A percentile compares a stretch with the other conserved stretches of the same genome.
Conservation (phyloP, 148 eudicot species). For the Heliosperma pusillum region DNA sequence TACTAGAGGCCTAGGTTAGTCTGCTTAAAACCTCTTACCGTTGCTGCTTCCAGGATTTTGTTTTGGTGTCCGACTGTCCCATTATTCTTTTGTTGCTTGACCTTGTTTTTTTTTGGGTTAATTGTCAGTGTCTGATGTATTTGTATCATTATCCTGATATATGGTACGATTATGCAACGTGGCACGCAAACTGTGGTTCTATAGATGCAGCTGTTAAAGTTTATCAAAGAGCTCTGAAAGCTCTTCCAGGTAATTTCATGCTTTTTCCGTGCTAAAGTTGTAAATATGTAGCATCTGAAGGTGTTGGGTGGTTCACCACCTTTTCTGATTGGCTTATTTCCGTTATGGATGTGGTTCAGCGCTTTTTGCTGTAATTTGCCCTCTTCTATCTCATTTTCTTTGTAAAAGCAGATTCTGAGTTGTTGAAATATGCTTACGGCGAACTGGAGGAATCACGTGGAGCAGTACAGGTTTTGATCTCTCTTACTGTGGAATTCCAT, state of each 20-base stretch:
- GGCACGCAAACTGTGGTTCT: slow-evolving; percentile 97
- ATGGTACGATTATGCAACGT: slow-evolving; percentile 95
- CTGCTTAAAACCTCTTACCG: slow-evolving; percentile 7
- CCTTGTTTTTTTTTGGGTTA: slow-evolving; percentile 21
- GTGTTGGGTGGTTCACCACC: background rate
- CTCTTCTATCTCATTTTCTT: background rate
- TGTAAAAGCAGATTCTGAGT: slow-evolving; percentile 57
- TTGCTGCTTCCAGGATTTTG: slow-evolving; percentile 15
- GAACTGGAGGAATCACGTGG: slow-evolving; percentile 99
- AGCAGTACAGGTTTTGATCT: slow-evolving; percentile 63
- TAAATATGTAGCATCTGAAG: background rate
- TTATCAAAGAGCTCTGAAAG: slow-evolving; percentile 83
- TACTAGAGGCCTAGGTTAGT: background rate
- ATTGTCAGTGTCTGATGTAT: slow-evolving; percentile 91
- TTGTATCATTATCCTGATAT: slow-evolving; percentile 97
- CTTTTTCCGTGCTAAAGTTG: slow-evolving; percentile 5
- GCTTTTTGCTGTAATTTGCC: background rate
- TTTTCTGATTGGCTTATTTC: background rate
- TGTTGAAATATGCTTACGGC: slow-evolving; percentile 89
- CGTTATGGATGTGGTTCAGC: background rate
- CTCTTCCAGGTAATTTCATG: slow-evolving; percentile 78
- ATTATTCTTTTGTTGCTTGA: slow-evolving; percentile 7
- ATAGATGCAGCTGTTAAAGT: slow-evolving; percentile 82
- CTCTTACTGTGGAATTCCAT: background rate
- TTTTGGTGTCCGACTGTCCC: slow-evolving; percentile 8